Evolutionary conservation across 495 filamentous ascomycete species (phyloP).

Genomic region (Staphylotrichum longicolle): DNA sequence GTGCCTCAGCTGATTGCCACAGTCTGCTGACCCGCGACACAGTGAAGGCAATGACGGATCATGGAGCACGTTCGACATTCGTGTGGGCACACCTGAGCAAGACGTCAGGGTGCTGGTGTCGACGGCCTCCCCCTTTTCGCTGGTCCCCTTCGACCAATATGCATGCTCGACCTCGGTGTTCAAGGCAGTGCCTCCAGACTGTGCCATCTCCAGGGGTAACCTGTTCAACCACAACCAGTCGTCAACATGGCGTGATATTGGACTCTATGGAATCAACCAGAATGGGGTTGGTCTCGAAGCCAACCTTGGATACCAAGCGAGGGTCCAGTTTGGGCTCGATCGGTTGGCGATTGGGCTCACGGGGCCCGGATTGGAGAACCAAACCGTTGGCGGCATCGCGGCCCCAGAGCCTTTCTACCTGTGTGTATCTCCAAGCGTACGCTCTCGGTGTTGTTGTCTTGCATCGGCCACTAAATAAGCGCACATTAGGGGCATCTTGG

Average conservation of each 20-base stretch:
- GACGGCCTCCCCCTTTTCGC: neutral
- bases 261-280: conserved; percentile 1
- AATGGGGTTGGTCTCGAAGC: conserved; percentile 3
- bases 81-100: neutral
- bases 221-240: conserved; percentile 1
- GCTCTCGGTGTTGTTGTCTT: too few species aligned
- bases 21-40: neutral
- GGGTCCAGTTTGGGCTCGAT: neutral
- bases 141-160: neutral
- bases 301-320: neutral
- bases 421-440: neutral
- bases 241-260: neutral
- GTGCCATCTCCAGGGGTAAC: neutral
- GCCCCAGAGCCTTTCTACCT: conserved; percentile 1
- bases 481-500: neutral
- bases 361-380: neutral
- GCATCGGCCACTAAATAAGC: too few species aligned
- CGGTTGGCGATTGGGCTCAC: neutral
- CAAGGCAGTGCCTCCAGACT: neutral
- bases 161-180: neutral
- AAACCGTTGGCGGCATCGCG: conserved; percentile 1
- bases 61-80: conserved; percentile 1
- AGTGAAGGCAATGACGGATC: conserved; percentile 3
- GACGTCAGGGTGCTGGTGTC: neutral
- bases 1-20: neutral